Evolutionary conservation across 208 protist species (phyloP), one percentile per base, ranked within the genome.

Genomic region (Porcisia hertigi): DNA sequence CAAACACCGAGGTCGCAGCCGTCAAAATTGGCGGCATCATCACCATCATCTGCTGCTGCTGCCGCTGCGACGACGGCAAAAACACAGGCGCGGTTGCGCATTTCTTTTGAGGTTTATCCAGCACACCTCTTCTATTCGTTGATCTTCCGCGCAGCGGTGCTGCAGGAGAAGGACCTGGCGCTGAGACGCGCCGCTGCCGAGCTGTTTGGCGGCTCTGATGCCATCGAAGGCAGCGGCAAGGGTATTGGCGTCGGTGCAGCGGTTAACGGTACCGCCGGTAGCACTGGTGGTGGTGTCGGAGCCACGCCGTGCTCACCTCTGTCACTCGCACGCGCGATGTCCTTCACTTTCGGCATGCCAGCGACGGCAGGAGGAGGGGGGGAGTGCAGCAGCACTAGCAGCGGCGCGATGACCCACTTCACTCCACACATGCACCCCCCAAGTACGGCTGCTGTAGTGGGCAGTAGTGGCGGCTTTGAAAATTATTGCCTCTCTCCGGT

Each of bases 101-200:
- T 92, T 3, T 85, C 81, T 39, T 85, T 89, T 43, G 85, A 90
- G 63, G 58, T 92, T 4, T 87, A 87, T 66, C 88, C 83, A 0
- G 88, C 88, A 0, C 63, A 80, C 58, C 20, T 77, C 16, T 90
- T 90, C 71, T 92, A 92, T 74, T 65, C 74, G 3, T 79, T 75
- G n/a, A 47, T 88, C 3, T 73, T 84, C 30, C 82, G 80, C 3
- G 69, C 63, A 0, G 65, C 69, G 7, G 71, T 89, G 8, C 69
- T 92, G 49, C 88, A 92, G 65, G 75, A 86, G 62, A 92, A 92
- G 76, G 86, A 92, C 64, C 60, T 73, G 25, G 69, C 74, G 25
- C 54, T 79, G 57, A 76, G 77, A 14, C 75, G 73, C 14, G 83
- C 75, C 3, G 83, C 83, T 12, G 83, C 83, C 23, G 75, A 80